Percentiles rank a stretch among this genome's conserved stretches.
Conservation (phyloP, 257 asterid genomes). For the Orobanche coerulescens region DNA sequence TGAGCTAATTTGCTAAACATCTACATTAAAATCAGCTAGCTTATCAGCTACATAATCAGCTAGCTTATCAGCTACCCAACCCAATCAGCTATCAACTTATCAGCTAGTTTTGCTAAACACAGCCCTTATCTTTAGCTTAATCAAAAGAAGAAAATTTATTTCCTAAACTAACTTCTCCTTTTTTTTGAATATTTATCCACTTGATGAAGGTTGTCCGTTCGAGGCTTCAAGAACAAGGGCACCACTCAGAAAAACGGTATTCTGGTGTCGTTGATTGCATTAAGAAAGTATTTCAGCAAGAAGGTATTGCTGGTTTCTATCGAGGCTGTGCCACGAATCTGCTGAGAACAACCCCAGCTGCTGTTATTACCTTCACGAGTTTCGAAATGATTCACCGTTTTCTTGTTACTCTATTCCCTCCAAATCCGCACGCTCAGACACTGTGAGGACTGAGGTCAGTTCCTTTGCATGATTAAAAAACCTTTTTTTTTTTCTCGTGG, state of each 20-base stretch:
- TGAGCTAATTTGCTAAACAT: no score
- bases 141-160: no score
- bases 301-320: conserved; percentile 76
- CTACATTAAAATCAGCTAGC: no score
- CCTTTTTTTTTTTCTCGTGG: no score
- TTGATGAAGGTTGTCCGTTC: conserved; percentile 80
- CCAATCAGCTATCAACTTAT: no score
- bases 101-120: no score
- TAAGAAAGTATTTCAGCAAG: conserved; percentile 62
- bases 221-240: conserved; percentile 98
- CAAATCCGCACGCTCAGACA: conserved; percentile 64
- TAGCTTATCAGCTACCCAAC: no score
- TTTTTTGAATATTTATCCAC: neutral
- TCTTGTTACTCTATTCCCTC: conserved; percentile 55
- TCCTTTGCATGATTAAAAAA: no score
- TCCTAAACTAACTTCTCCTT: neutral
- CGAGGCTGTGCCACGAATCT: conserved; percentile 94
- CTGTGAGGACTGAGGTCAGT: conserved; percentile 39
- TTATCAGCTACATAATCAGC: no score
- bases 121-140: no score
- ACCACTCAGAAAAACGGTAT: conserved; percentile 80
- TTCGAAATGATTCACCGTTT: conserved; percentile 96
- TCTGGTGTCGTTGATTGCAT: conserved; percentile 79
- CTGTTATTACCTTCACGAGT: conserved; percentile 93
- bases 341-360: conserved; percentile 93